phyloP scores from a whole-genome alignment of 2,329 filamentous ascomycete species.

The Blastomyces gilchristii region DNA sequence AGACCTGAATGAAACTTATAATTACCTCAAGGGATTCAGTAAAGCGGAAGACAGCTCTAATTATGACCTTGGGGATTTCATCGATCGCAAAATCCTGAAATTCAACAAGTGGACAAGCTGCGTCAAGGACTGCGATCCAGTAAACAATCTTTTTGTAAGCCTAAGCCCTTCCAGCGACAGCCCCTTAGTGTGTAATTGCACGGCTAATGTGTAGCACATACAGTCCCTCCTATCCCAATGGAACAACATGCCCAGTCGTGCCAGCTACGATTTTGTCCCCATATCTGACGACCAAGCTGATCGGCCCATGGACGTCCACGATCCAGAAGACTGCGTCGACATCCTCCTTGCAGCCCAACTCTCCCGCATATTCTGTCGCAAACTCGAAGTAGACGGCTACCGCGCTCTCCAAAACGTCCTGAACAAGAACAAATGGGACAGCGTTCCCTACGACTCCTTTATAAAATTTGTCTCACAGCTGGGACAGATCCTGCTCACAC shows the following conservation, averaged over 20 bases:
- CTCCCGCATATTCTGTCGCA: conserved; percentile 38
- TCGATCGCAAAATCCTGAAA: conserved; percentile 35
- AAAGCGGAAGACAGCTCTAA: conserved; percentile 31
- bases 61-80: conserved; percentile 36
- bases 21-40: conserved; percentile 31
- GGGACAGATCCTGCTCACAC: conserved; percentile 32
- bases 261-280: conserved; percentile 34
- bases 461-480: conserved; percentile 32
- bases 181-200: background rate
- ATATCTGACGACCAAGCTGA: conserved; percentile 22
- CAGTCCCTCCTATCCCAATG: conserved; percentile 35
- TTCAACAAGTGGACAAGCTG: conserved; percentile 37
- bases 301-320: conserved; percentile 32
- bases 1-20: conserved; percentile 33
- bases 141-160: conserved; percentile 34
- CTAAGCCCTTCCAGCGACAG: too few relatives aligned
- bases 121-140: conserved; percentile 32
- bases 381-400: conserved; percentile 39
- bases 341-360: conserved; percentile 37
- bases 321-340: conserved; percentile 28
- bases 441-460: conserved; percentile 34
- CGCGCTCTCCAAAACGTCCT: conserved; percentile 35
- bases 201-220: background rate
- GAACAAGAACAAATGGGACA: conserved; percentile 39
- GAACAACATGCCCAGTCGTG: conserved; percentile 40